Evolutionary conservation across 2,329 filamentous ascomycete species (phyloP), one percentile per base, ranked within the genome.

Genomic region (Drechslerella dactyloides): DNA sequence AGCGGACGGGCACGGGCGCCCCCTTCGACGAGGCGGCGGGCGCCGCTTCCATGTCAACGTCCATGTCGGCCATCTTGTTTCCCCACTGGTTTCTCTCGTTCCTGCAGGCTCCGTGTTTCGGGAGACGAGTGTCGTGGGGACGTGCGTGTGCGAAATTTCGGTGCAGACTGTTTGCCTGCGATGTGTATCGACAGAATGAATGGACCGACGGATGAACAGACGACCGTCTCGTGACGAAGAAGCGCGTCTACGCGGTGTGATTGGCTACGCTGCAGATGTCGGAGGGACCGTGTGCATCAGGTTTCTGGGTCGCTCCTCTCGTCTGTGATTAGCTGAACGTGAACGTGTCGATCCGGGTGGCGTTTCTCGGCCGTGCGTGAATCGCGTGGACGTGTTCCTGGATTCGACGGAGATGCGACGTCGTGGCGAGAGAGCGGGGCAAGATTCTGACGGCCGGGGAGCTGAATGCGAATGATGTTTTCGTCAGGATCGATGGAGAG

Each of bases 1-100:
- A 92, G 77, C 90, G 90, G 69, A 94, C 90, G 23, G 90, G 90
- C 0, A 88, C 91, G 62, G 90, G 90, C 27, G 74, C 72, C 33
- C 48, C 63, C 2, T 37, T 56, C 17, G 59, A 23, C 2, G 59
- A n/a, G 2, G 50, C 10, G n/a, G 51, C 21, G 13, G 37, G 5
- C 15, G 54, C 3, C 4, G 35, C 54, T 15, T 50, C 48, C 66
- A 70, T 70, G 53, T 70, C 66, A 33, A 70, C 66, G 40, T 70
- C 66, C 21, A 44, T 52, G 59, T 70, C 66, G 17, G 66, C 66
- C 66, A 70, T 70, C 40, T 46, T 69, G 27, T 13, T 6, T 30
- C 27, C 27, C 27, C 27, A 33, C 27, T 33, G 3, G 27, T 33
- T 3, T 33, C 8, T 8, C 8, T 3, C 8, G 27, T 50, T 23